phyloP scores from a whole-genome alignment of 2,329 filamentous ascomycete species.

The Penicillium sp. region DNA sequence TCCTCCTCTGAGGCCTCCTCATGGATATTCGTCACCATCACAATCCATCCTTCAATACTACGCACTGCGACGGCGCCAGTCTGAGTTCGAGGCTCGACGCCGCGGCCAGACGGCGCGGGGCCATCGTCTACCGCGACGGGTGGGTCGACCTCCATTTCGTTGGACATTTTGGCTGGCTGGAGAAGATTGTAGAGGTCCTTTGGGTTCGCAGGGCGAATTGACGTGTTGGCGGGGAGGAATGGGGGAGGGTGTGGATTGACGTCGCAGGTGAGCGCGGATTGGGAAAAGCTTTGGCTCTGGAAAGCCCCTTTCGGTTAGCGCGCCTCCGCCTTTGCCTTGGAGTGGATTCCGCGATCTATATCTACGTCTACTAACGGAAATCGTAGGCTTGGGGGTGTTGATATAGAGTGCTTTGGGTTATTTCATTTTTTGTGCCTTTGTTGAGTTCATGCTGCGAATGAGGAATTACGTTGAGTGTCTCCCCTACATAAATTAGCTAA shows the following conservation, averaged over 20 bases:
- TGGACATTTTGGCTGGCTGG: conserved; percentile 44
- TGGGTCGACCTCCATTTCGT: conserved; percentile 50
- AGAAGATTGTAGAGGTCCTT: conserved; percentile 51
- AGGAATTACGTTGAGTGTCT: too few relatives aligned
- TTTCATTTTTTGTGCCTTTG: too few relatives aligned
- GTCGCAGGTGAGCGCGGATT: conserved; percentile 8
- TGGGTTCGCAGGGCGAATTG: conserved; percentile 53
- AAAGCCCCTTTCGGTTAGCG: conserved; percentile 14
- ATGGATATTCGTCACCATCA: conserved; percentile 69
- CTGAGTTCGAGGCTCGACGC: conserved; percentile 47
- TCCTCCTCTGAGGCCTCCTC: conserved; percentile 70
- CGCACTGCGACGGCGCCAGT: conserved; percentile 59
- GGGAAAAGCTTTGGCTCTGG: conserved; percentile 19
- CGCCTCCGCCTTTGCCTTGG: background rate
- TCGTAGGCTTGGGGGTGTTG: background rate
- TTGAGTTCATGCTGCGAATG: too few relatives aligned
- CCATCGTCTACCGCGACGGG: conserved; percentile 39
- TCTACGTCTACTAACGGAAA: background rate
- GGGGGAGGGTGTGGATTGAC: conserved; percentile 4
- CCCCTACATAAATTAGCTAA: too few relatives aligned
- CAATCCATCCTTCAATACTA: conserved; percentile 70
- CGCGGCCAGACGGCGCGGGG: conserved; percentile 33
- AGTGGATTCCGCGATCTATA: background rate
- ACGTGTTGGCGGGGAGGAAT: conserved; percentile 12
- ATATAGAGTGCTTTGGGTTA: too few relatives aligned